phyloP scores from a whole-genome alignment of 2,329 filamentous ascomycete genomes.

The Penicillium sp. region DNA sequence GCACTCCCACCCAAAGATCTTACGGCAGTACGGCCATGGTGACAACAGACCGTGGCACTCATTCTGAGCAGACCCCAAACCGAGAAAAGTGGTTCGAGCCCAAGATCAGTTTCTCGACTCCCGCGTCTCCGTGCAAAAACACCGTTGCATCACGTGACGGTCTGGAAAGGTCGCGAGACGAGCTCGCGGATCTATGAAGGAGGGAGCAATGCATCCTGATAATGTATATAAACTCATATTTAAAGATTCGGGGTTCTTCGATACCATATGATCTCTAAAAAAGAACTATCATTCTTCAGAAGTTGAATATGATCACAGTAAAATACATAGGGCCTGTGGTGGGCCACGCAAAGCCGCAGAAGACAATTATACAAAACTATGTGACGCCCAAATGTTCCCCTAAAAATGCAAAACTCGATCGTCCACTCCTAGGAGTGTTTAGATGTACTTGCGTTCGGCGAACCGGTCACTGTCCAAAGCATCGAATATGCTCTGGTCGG shows the following conservation, averaged over 20 bases:
- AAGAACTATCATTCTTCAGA: conserved; percentile 6
- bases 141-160: conserved; percentile 11
- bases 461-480: conserved; percentile 38
- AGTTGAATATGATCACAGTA: conserved; percentile 17
- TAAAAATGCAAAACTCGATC: conserved; percentile 10
- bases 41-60: conserved; percentile 1
- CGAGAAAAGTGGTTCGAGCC: not conserved
- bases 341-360: conserved; percentile 5
- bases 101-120: conserved; percentile 1
- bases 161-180: not conserved
- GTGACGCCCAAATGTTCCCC: conserved; percentile 14
- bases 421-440: not conserved
- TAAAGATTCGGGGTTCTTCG: not conserved
- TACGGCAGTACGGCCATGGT: not conserved
- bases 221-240: not conserved
- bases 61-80: conserved; percentile 3
- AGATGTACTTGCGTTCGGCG: conserved; percentile 31
- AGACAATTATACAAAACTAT: conserved; percentile 13
- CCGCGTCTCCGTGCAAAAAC: conserved; percentile 4
- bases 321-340: conserved; percentile 17
- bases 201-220: no score
- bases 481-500: conserved; percentile 30
- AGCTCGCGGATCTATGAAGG: not conserved
- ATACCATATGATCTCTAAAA: not conserved
- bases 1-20: conserved; percentile 3